phyloP scores from a whole-genome alignment of 441 rosid genomes.

The Dalechampia spathulata region DNA sequence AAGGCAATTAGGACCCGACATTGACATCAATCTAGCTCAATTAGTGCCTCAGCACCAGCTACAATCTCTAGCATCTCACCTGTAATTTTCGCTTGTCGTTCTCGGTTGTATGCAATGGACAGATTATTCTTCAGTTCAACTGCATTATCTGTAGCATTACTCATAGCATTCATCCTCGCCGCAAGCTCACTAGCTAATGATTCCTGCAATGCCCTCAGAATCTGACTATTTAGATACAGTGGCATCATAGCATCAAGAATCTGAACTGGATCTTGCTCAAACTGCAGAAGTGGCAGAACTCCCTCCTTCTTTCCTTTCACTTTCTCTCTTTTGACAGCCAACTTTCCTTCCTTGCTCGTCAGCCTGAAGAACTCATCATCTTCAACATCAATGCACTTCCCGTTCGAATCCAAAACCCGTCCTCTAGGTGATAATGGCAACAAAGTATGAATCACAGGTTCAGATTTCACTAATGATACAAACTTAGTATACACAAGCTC shows the following conservation, averaged over 20 bases:
- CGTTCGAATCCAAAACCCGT: too few species aligned
- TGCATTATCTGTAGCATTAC: conserved; percentile 71
- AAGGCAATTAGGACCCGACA: too few species aligned
- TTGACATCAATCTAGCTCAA: conserved; percentile 8
- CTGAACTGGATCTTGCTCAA: conserved; percentile 86
- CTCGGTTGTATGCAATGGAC: conserved; percentile 48
- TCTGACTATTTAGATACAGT: conserved; percentile 72
- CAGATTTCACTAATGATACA: conserved; percentile 33
- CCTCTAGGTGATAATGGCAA: too few species aligned
- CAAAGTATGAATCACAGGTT: too few species aligned
- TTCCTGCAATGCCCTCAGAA: conserved; percentile 82
- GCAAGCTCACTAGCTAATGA: conserved; percentile 77
- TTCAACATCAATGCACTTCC: too few species aligned
- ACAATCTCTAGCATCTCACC: conserved; percentile 82
- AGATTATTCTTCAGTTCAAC: conserved; percentile 52
- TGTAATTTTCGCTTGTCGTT: conserved; percentile 80
- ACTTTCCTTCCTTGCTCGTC: too few species aligned
- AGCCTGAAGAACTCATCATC: too few species aligned
- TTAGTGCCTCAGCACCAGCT: conserved; percentile 68
- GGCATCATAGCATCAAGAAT: conserved; percentile 88
- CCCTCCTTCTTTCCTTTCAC: conserved; percentile 28
- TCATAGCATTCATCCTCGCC: conserved; percentile 88
- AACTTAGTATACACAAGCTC: conserved; percentile 83
- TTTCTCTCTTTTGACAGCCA: conserved; percentile 27
- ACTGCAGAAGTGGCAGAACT: conserved; percentile 54